Conservation (phyloP, 495 filamentous ascomycete species). For the Tuber microsphaerosporum region DNA sequence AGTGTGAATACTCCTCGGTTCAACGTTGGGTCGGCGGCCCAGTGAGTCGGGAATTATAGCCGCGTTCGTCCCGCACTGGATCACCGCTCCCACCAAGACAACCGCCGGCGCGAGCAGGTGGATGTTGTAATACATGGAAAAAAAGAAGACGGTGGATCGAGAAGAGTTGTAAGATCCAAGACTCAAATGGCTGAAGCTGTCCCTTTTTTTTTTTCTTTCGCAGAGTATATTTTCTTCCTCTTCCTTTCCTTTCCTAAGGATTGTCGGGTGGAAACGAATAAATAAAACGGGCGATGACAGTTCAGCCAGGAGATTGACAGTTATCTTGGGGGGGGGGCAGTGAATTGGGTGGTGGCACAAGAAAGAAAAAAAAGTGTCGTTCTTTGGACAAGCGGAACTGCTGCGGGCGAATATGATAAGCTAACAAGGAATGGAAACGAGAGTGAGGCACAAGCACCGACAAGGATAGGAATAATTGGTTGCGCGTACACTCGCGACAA, state of each 20-base stretch:
- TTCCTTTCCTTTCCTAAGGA: background rate
- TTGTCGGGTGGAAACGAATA: background rate
- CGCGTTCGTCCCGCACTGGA: conserved; percentile 21
- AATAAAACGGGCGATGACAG: background rate
- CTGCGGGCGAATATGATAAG: background rate
- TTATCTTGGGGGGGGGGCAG: background rate
- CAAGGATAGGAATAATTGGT: background rate
- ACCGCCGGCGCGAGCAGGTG: conserved; percentile 17
- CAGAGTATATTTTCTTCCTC: background rate
- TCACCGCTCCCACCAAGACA: conserved; percentile 17
- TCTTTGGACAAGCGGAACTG: background rate
- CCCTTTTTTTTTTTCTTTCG: background rate
- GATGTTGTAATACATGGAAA: conserved; percentile 32
- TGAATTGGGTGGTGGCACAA: background rate
- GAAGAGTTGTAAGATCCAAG: conserved; percentile 10
- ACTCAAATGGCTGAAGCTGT: conserved; percentile 1
- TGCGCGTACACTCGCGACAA: background rate
- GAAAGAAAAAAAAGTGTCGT: background rate
- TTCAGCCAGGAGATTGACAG: background rate
- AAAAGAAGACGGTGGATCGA: conserved; percentile 17
- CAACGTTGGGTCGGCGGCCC: conserved; percentile 21
- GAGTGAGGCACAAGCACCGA: too few relatives aligned
- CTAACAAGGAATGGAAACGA: too few relatives aligned
- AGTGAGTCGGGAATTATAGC: conserved; percentile 35
- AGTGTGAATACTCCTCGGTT: conserved; percentile 9